A percentile compares a stretch with the other conserved stretches of the same genome.
phyloP scores from a whole-genome alignment of 2,329 filamentous ascomycete species.

The Pseudocercospora fijiensis region DNA sequence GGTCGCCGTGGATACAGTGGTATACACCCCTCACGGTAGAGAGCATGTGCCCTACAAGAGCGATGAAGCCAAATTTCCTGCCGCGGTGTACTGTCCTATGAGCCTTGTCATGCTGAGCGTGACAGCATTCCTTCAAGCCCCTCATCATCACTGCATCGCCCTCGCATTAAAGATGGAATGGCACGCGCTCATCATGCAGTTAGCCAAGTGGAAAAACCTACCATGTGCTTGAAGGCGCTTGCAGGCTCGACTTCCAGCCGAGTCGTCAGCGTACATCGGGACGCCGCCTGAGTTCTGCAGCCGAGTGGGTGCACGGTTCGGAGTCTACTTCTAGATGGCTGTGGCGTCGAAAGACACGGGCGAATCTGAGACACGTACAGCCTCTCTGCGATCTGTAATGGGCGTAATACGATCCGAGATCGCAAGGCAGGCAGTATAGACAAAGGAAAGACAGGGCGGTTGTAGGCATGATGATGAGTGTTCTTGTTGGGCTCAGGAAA shows the following conservation, averaged over 20 bases:
- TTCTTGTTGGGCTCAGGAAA: neutral
- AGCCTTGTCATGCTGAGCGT: neutral
- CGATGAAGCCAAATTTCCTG: neutral
- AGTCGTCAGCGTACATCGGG: neutral
- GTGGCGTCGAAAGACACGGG: neutral
- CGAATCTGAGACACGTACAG: neutral
- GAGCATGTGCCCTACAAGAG: neutral
- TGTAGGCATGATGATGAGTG: neutral
- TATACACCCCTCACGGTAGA: neutral
- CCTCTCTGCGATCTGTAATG: neutral
- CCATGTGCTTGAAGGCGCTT: neutral
- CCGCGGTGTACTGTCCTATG: neutral
- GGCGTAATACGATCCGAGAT: neutral
- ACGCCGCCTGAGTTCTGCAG: neutral
- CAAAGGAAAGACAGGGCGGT: neutral
- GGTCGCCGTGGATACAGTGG: neutral
- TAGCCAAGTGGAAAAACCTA: neutral
- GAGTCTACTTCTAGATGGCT: neutral
- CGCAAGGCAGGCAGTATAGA: neutral
- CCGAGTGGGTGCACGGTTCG: neutral
- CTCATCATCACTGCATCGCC: neutral
- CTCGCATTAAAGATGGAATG: constrained; percentile 2
- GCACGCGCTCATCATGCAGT: neutral
- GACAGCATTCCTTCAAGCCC: neutral
- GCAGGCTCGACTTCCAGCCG: neutral